Evolutionary conservation across 1,139 yeast species (phyloP).

Genomic region (Pichia sp.): DNA sequence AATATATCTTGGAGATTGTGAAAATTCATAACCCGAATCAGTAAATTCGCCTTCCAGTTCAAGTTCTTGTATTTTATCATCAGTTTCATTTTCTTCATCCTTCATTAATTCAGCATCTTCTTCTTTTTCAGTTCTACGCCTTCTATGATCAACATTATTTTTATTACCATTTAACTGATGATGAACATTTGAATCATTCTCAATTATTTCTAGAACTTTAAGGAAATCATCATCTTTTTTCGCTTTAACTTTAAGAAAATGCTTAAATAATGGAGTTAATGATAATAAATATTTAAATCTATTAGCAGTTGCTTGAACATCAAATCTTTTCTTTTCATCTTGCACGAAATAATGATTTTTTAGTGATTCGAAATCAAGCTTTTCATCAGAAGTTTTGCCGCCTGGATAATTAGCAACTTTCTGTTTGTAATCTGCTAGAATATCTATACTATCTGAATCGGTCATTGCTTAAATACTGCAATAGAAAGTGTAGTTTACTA

Average conservation of each 20-base stretch:
- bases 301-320: slow-evolving; percentile 50
- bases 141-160: slow-evolving; percentile 8
- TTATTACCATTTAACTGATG: not conserved
- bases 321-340: slow-evolving; percentile 42
- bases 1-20: slow-evolving; percentile 59
- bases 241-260: slow-evolving; percentile 63
- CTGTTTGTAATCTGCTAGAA: too few relatives aligned
- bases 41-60: slow-evolving; percentile 42
- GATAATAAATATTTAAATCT: slow-evolving; percentile 63
- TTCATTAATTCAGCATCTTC: slow-evolving; percentile 41
- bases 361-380: not conserved
- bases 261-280: slow-evolving; percentile 60
- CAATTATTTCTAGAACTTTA: slow-evolving; percentile 40
- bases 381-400: too few relatives aligned
- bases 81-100: slow-evolving; percentile 31
- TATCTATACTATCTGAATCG: too few relatives aligned
- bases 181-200: slow-evolving; percentile 20
- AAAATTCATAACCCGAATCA: slow-evolving; percentile 45
- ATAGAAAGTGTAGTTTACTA: too few relatives aligned
- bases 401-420: too few relatives aligned
- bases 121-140: slow-evolving; percentile 45
- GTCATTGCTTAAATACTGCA: too few relatives aligned
- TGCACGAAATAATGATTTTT: slow-evolving; percentile 38
- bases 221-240: slow-evolving; percentile 54
- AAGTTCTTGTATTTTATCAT: slow-evolving; percentile 42